Conservation (phyloP, 2,329 filamentous ascomycete genomes). For the Phialocephala sp. region DNA sequence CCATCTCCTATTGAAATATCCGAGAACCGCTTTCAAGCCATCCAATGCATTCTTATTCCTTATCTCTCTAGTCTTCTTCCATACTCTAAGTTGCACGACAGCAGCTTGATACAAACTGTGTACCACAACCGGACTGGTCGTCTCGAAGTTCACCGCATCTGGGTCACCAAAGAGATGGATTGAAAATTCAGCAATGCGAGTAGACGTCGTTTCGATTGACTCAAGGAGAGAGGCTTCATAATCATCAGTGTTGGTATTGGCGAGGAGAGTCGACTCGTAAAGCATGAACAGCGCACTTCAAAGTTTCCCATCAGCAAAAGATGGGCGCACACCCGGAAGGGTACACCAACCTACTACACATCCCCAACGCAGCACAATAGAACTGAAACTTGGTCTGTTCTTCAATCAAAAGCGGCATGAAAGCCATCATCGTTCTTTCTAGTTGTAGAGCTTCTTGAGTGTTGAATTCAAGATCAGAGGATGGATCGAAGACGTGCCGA, state of each 20-base stretch:
- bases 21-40: neutral
- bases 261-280: constrained; percentile 9
- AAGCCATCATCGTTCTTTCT: constrained; percentile 21
- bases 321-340: neutral
- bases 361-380: constrained; percentile 20
- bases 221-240: neutral
- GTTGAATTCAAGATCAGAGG: constrained; percentile 12
- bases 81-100: neutral
- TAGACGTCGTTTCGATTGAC: neutral
- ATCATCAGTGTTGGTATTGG: neutral
- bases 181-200: constrained; percentile 5
- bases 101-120: neutral
- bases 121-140: neutral
- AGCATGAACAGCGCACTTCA: neutral
- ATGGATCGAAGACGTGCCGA: constrained; percentile 18
- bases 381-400: constrained; percentile 14
- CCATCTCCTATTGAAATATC: neutral
- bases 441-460: constrained; percentile 17
- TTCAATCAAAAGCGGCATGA: constrained; percentile 13
- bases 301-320: neutral
- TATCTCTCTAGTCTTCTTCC: neutral
- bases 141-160: neutral
- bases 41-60: neutral
- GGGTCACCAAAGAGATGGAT: constrained; percentile 5
- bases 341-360: constrained; percentile 17